A percentile compares a stretch with the other conserved stretches of the same genome.
Evolutionary conservation across 106 monocot genomes (phyloP).

Genomic region (Cymbidium sinense): DNA sequence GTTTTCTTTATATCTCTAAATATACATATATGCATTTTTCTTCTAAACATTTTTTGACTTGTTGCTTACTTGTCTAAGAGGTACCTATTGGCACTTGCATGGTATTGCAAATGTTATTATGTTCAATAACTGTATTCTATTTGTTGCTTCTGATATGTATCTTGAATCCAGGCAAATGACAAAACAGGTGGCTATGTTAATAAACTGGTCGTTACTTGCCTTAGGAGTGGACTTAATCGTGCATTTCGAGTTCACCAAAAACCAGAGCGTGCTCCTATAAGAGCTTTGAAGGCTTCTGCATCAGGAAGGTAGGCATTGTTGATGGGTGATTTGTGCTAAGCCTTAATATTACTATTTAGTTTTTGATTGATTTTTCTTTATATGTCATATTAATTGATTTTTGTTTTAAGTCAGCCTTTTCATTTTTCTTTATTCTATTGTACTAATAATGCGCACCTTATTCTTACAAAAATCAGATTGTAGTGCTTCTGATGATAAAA

Average conservation of each 20-base stretch:
- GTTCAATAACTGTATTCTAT: background rate
- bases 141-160: slow-evolving; percentile 12
- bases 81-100: background rate
- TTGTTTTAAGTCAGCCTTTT: background rate
- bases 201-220: slow-evolving; percentile 82
- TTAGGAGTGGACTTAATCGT: slow-evolving; percentile 98
- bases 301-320: slow-evolving; percentile 74
- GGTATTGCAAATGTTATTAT: background rate
- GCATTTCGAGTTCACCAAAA: slow-evolving; percentile 86
- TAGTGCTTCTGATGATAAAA: background rate
- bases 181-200: slow-evolving; percentile 87
- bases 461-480: background rate
- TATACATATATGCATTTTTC: no score
- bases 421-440: background rate
- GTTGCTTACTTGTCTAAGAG: no score
- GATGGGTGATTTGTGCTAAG: background rate
- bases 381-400: background rate
- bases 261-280: slow-evolving; percentile 92
- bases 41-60: no score
- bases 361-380: background rate
- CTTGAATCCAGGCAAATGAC: slow-evolving; percentile 71
- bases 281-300: slow-evolving; percentile 92
- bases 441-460: background rate
- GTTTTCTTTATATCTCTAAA: no score
- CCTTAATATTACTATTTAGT: background rate